These are phyloP conservation scores for Phyllosticta citriasiana DNA, from an alignment of 2,329 filamentous ascomycete species.

Conservation along the genomic window DNA sequence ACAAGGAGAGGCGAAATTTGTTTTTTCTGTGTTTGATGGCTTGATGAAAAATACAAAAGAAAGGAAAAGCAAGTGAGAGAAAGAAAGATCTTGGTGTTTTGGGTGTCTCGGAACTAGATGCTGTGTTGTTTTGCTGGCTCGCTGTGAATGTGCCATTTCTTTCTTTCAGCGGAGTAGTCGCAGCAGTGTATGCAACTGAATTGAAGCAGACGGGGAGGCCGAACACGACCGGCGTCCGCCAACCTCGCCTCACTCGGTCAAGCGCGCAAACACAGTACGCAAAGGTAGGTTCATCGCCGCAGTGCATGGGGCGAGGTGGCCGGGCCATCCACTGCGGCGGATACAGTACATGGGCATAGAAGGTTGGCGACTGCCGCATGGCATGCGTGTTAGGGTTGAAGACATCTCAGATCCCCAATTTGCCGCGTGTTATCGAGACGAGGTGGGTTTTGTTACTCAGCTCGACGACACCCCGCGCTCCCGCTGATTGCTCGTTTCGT, in stretches of 20 bases:
- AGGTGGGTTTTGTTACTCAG: neutral
- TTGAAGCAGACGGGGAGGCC: too few relatives aligned
- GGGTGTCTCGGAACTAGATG: neutral
- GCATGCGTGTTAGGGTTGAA: neutral
- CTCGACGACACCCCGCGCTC: too few relatives aligned
- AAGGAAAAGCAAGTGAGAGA: neutral
- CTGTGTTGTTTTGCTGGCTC: neutral
- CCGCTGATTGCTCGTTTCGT: too few relatives aligned
- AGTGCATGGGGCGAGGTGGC: neutral
- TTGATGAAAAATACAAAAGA: neutral
- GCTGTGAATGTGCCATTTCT: neutral
- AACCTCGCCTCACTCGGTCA: neutral
- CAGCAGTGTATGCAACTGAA: too few relatives aligned
- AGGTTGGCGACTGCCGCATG: neutral
- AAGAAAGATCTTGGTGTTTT: neutral
- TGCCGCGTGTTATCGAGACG: neutral
- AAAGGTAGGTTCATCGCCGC: neutral
- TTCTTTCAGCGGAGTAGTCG: too few relatives aligned
- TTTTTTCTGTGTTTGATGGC: too few relatives aligned
- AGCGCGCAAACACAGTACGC: neutral
- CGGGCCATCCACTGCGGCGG: neutral
- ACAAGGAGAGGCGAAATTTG: too few relatives aligned
- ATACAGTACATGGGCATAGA: neutral
- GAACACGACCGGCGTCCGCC: neutral
- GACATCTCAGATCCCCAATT: neutral